These are phyloP conservation scores for Onygenales sp. DNA, from an alignment of 2,329 filamentous ascomycete genomes.

Conservation along the genomic window DNA sequence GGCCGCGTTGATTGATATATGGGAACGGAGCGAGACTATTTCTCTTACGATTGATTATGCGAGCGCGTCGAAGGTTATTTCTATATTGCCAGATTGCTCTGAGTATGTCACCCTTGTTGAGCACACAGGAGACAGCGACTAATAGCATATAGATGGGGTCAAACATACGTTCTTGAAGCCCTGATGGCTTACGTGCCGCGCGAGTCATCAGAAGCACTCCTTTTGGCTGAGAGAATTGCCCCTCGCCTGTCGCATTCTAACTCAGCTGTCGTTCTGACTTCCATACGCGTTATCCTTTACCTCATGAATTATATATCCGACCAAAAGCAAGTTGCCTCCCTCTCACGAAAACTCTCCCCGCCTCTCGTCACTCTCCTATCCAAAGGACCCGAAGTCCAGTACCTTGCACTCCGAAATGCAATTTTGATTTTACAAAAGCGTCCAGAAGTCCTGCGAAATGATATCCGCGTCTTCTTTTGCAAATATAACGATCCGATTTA, in stretches of 20 bases:
- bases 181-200: constrained; percentile 97
- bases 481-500: constrained; percentile 99
- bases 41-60: constrained; percentile 96
- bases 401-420: constrained; percentile 86
- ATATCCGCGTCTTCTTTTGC: constrained; percentile 98
- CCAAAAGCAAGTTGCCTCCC: constrained; percentile 72
- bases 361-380: constrained; percentile 89
- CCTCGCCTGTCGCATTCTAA: constrained; percentile 96
- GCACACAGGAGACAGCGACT: not conserved
- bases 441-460: constrained; percentile 87
- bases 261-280: constrained; percentile 90
- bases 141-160: constrained; percentile 65
- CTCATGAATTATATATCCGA: constrained; percentile 98
- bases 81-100: constrained; percentile 91
- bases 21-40: constrained; percentile 94
- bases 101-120: constrained; percentile 54
- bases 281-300: constrained; percentile 91
- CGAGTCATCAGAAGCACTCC: constrained; percentile 74
- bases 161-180: constrained; percentile 96
- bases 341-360: constrained; percentile 89
- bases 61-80: constrained; percentile 96
- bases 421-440: constrained; percentile 85
- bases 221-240: constrained; percentile 86
- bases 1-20: constrained; percentile 90
- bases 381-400: constrained; percentile 97